Percentiles rank a stretch among this genome's conserved stretches.
Conservation (phyloP, 768 basidiomycete genomes). For the Mycena epipterygia region DNA sequence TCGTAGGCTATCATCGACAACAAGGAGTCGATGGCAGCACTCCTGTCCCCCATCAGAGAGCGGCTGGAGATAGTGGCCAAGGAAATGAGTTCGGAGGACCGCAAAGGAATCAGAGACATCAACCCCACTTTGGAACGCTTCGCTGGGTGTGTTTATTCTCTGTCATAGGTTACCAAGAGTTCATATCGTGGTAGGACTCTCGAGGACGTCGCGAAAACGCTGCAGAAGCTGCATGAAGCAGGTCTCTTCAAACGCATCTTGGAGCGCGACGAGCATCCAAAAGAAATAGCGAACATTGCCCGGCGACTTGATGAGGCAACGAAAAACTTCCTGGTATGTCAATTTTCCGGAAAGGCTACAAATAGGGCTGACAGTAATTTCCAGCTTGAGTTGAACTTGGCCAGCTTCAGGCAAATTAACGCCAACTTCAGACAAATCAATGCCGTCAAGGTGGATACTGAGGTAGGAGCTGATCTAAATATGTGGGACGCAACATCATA, state of each 20-base stretch:
- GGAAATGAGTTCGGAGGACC: no score
- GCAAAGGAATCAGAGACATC: neutral
- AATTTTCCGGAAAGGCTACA: no score
- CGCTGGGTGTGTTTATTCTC: neutral
- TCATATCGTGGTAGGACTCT: neutral
- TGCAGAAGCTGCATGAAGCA: neutral
- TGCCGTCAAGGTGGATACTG: neutral
- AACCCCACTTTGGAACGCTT: neutral
- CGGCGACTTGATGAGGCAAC: constrained; percentile 14
- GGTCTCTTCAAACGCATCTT: neutral
- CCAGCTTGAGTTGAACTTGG: constrained; percentile 11
- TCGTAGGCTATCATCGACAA: constrained; percentile 10
- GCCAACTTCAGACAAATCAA: neutral
- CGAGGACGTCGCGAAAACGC: neutral
- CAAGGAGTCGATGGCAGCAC: constrained; percentile 6
- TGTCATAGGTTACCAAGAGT: neutral
- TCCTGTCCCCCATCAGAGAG: neutral
- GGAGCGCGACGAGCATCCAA: neutral
- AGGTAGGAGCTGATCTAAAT: neutral
- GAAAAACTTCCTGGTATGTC: constrained; percentile 5
- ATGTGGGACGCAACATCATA: neutral
- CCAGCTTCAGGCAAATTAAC: neutral
- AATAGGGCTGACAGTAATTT: neutral
- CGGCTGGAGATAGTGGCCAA: neutral
- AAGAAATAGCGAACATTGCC: neutral